Evolutionary conservation across 1,139 yeast species (phyloP).

Genomic region (Sugiyamaella grinbergsii): DNA sequence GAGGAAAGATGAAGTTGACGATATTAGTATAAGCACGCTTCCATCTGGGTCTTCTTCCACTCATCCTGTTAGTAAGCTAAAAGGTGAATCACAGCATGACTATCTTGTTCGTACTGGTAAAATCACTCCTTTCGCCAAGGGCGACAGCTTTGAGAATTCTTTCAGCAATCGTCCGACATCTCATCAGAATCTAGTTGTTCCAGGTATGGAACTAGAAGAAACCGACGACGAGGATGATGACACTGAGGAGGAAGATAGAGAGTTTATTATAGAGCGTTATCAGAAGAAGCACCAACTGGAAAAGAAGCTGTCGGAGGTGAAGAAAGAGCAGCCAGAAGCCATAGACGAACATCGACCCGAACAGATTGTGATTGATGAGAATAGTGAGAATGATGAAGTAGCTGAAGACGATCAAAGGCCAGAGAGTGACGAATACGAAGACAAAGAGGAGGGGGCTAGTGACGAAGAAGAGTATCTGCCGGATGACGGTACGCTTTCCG

Average conservation of each 20-base stretch:
- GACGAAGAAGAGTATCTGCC: conserved; percentile 24
- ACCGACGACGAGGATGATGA: conserved; percentile 30
- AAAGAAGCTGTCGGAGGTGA: background rate
- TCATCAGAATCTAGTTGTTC: conserved; percentile 50
- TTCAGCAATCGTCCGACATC: conserved; percentile 32
- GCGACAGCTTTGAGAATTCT: conserved; percentile 50
- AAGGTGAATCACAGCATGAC: conserved; percentile 78
- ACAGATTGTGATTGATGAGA: conserved; percentile 18
- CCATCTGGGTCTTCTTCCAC: conserved; percentile 20
- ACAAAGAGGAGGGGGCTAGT: conserved; percentile 29
- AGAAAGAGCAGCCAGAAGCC: conserved; percentile 15
- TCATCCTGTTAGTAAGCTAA: conserved; percentile 45
- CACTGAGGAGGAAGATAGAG: conserved; percentile 22
- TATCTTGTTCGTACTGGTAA: conserved; percentile 85
- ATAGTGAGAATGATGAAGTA: conserved; percentile 34
- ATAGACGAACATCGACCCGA: background rate
- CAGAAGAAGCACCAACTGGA: conserved; percentile 15
- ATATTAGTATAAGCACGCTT: conserved; percentile 18
- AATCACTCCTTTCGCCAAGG: conserved; percentile 88
- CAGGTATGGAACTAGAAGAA: conserved; percentile 45
- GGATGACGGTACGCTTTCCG: background rate
- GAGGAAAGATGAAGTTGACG: conserved; percentile 28
- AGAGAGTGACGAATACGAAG: conserved; percentile 33
- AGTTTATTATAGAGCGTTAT: conserved; percentile 21
- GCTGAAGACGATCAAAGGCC: conserved; percentile 34